Evolutionary conservation across 176 grass and related monocot genomes (phyloP).

Genomic region (Metroxylon sagu): DNA sequence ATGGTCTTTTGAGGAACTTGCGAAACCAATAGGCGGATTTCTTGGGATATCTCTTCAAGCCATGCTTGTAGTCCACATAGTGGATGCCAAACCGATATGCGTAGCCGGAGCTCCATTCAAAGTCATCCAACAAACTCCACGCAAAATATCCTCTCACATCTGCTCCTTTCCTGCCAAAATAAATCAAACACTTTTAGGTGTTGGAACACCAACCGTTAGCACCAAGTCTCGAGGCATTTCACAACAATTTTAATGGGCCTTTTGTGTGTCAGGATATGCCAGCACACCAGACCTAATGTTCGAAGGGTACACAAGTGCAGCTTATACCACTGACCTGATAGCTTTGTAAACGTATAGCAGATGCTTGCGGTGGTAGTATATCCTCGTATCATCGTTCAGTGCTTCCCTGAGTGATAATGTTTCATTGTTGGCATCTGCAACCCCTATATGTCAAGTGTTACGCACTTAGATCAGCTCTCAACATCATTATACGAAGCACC

Average conservation of each 20-base stretch:
- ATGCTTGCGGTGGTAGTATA: constrained; percentile 34
- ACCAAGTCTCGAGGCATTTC: no score
- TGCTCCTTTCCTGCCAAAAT: constrained; percentile 27
- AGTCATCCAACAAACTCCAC: constrained; percentile 70
- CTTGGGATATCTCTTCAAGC: constrained; percentile 60
- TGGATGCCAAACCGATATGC: constrained; percentile 46
- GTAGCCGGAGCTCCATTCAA: constrained; percentile 52
- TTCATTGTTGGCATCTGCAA: constrained; percentile 33
- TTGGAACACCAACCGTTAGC: no score
- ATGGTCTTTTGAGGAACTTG: constrained; percentile 29
- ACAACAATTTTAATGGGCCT: no score
- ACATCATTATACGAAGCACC: no score
- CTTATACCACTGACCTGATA: constrained; percentile 26
- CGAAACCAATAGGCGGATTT: constrained; percentile 44
- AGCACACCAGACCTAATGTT: no score
- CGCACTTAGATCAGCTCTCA: no score
- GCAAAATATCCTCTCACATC: constrained; percentile 51
- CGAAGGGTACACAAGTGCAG: no score
- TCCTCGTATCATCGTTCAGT: constrained; percentile 33
- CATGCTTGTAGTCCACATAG: constrained; percentile 34
- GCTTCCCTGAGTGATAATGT: constrained; percentile 22
- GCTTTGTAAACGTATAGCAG: constrained; percentile 28
- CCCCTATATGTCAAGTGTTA: neutral
- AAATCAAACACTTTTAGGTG: neutral
- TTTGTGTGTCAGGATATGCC: no score